Base-by-base conservation (phyloP, 2,329 filamentous ascomycete species). In the Paecilomyces sp. region DNA sequence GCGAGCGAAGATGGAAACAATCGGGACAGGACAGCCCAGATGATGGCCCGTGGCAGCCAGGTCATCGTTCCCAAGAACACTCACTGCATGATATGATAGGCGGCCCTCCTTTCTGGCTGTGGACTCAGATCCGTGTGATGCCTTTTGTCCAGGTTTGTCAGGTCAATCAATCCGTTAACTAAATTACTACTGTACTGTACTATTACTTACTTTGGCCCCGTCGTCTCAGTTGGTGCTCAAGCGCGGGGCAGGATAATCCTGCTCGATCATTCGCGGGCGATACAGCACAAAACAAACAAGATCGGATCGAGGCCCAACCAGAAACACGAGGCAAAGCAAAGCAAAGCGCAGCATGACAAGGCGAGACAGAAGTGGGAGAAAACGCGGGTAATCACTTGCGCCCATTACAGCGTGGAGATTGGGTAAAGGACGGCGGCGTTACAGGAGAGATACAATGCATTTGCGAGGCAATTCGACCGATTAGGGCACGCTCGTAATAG, bases 401-500 rank as follows among this genome's bases (percentile, higher is more conserved):
- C 6, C 11, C 15, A n/a, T 47, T 47, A n/a, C 36, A 18, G 41
- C n/a, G 41, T 11, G 41, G 41, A 15, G 41, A 47, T 47, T 47
- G 41, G 41, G 15, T 8, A 15, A 47, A 28, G n/a, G 41, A 15
- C n/a, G 41, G 41, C 41, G n/a, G 41, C 41, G 41, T 47, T 47
- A 47, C 41, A 47, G 18, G 41, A 47, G 2, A 47, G 41, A 47
- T 47, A 47, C 41, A 47, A 47, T 31, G 30, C 50, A 52, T 33
- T 58, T 11, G 18, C 30, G n/a, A 63, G 58, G 59, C 58, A 62
- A 62, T 47, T 47, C 36, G 36, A 47, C 36, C 36, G 36, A n/a
- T 18, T 47, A 47, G 36, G 36, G 36, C 15, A 47, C 13, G 36
- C 15, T 18, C 25, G 25, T 28, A 28, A 28, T 7, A 11, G 22